Base-by-base conservation (phyloP, 1,139 yeast genomes). In the Diutina mesorugosa region DNA sequence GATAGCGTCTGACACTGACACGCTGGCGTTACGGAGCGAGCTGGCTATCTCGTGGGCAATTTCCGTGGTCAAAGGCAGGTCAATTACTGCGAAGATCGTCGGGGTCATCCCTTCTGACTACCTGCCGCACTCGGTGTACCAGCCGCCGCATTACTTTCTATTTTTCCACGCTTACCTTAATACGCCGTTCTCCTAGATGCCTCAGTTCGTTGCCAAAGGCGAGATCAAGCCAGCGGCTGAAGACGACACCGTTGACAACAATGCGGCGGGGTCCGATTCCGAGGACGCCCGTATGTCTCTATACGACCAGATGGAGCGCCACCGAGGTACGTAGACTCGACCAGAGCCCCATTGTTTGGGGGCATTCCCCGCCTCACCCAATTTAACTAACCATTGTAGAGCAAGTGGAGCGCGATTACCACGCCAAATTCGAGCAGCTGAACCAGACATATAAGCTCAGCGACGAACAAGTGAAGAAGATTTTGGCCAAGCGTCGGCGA, bases 381-480 rank as follows among this genome's bases (percentile, higher is more conserved):
- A n/a, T 14, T 29, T 18, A 32, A 50, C 53, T 50, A 50, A 50
- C 53, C n/a, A 8, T 16, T 30, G 7, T 54, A 69, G 73, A 64
- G 48, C 57, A 66, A 54, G 67, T 65, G 56, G 71, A 72, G 55
- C 61, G 67, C 41, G 77, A 74, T 55, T 69, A 68, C 56, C 72
- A 69, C 59, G 65, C 67, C 51, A 66, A 67, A 58, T 59, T 74
- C 56, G 76, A 72, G 55, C 65, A 68, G 1, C 69, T 68, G 30
- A 76, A 74, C 59, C 72, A 78, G 0, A 66, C 76, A 0, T 72
- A 73, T 57, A 72, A 71, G 57, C 60, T 76, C 51, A 71, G 69
- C 57, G 69, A 66, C 16, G 66, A 67, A 50, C 70, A 76, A 7
- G 62, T 70, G 8, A 60, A 62, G 41, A 72, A 41, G 67, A 65